These are phyloP conservation scores for Halenospora varia DNA, from an alignment of 495 filamentous ascomycete genomes.

Conservation along the genomic window DNA sequence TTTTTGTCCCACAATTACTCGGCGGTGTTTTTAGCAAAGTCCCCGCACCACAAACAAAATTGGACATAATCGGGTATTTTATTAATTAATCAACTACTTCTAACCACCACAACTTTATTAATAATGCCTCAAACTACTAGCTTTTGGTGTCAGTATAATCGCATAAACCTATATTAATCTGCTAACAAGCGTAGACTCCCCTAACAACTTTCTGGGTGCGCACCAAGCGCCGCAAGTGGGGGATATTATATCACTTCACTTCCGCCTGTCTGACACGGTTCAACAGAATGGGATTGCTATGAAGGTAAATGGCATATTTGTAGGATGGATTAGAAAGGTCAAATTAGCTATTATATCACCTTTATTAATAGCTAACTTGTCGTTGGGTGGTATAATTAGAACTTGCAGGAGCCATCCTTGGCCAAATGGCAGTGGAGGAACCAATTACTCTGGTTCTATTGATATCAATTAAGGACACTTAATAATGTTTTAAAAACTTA, in stretches of 20 bases:
- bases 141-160: not conserved
- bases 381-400: not conserved
- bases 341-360: not conserved
- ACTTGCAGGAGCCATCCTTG: not conserved
- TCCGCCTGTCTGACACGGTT: not conserved
- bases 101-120: not conserved
- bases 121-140: not conserved
- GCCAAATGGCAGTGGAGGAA: not conserved
- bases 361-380: not conserved
- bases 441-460: not conserved
- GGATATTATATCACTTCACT: not conserved
- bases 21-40: not conserved
- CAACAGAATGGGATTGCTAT: not conserved
- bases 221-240: not conserved
- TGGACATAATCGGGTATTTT: not conserved
- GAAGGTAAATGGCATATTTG: not conserved
- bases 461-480: not conserved
- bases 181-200: not conserved
- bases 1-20: too few relatives aligned
- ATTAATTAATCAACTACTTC: not conserved
- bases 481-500: not conserved
- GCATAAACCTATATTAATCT: not conserved
- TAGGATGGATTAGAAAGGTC: not conserved
- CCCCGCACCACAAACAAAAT: not conserved
- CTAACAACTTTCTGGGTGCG: not conserved